phyloP scores from a whole-genome alignment of 352 stramenopile genomes.

The Pythium inflatum region DNA sequence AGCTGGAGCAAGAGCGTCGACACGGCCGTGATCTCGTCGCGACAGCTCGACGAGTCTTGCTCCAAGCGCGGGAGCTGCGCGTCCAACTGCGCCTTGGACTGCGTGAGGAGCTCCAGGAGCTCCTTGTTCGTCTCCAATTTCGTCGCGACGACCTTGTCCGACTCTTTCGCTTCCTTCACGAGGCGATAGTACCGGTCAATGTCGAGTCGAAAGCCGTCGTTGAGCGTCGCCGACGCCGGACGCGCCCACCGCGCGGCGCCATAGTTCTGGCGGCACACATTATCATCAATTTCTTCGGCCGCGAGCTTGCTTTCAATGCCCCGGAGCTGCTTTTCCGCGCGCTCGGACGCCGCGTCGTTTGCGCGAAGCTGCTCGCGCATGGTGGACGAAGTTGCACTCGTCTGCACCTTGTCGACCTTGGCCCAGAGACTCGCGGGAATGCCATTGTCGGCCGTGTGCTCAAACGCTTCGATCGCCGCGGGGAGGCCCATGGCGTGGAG shows the following conservation, averaged over 20 bases:
- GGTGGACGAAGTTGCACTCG: slow-evolving; percentile 44
- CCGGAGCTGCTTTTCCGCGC: slow-evolving; percentile 63
- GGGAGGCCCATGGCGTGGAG: slow-evolving; percentile 66
- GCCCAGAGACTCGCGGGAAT: slow-evolving; percentile 62
- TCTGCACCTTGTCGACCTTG: slow-evolving; percentile 58
- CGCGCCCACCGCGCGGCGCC: slow-evolving; percentile 56
- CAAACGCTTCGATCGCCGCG: slow-evolving; percentile 79
- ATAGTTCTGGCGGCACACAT: slow-evolving; percentile 72
- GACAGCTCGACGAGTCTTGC: slow-evolving; percentile 58
- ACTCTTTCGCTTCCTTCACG: slow-evolving; percentile 72
- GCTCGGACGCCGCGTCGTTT: slow-evolving; percentile 54
- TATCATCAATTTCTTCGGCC: slow-evolving; percentile 71
- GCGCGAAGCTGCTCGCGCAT: slow-evolving; percentile 57
- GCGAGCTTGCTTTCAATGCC: slow-evolving; percentile 55
- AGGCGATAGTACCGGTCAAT: slow-evolving; percentile 77
- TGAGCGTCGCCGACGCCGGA: slow-evolving; percentile 54
- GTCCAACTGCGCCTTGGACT: slow-evolving; percentile 62
- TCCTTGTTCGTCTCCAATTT: slow-evolving; percentile 47
- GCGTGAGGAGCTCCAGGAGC: slow-evolving; percentile 45
- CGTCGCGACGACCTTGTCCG: slow-evolving; percentile 61
- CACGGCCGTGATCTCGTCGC: slow-evolving; percentile 52
- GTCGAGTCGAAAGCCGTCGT: slow-evolving; percentile 62
- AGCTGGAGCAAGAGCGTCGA: slow-evolving; percentile 61
- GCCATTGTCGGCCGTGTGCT: slow-evolving; percentile 63
- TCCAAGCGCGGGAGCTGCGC: slow-evolving; percentile 51